Evolutionary conservation across 2,329 filamentous ascomycete genomes (phyloP), one percentile per base, ranked within the genome.

Genomic region (Colletotrichum neosansevieriae): DNA sequence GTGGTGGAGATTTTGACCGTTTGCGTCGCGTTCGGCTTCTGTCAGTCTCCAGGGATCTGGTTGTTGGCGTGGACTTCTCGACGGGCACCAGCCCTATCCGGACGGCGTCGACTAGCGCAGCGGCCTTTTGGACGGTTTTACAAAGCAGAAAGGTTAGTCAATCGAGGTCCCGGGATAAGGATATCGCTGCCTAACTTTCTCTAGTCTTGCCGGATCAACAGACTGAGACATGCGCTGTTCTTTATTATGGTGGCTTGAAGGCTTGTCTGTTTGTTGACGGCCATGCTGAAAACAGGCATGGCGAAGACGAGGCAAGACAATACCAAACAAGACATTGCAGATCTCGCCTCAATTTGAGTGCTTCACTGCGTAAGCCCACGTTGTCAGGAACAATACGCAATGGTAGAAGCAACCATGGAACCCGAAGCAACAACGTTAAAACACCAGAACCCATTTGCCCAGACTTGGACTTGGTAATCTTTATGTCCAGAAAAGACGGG

Each of bases 71-170:
- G 21, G 42, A 56, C 50, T 42, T 51, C 58, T 47, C 58, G 45
- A 34, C 53, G 58, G 32, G 38, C 51, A 32, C 24, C 36, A 44
- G 21, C 21, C 2, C 21, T 21, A 21, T 21, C 21, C 21, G 2
- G 45, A 53, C 44, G 51, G 58, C 58, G 51, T 34, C 51, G 50
- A 34, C 63, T 51, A 63, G 58, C 42, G 36, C 51, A 17, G 50
- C 24, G 57, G 42, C 17, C 17, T n/a, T 59, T 56, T 63, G 58
- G 50, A 63, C 36, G 63, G 58, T 67, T 57, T 67, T 50, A 13
- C 40, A 44, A 36, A 36, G 34, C 34, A 36, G 6, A 44, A 12
- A 44, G 7, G 6, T n/a, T n/a, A n/a, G n/a, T n/a, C n/a, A n/a
- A n/a, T n/a, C n/a, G n/a, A n/a, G n/a, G n/a, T n/a, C n/a, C n/a